Evolutionary conservation across 1,284 basidiomycete genomes (phyloP).

Genomic region (Malassezia furfur): DNA sequence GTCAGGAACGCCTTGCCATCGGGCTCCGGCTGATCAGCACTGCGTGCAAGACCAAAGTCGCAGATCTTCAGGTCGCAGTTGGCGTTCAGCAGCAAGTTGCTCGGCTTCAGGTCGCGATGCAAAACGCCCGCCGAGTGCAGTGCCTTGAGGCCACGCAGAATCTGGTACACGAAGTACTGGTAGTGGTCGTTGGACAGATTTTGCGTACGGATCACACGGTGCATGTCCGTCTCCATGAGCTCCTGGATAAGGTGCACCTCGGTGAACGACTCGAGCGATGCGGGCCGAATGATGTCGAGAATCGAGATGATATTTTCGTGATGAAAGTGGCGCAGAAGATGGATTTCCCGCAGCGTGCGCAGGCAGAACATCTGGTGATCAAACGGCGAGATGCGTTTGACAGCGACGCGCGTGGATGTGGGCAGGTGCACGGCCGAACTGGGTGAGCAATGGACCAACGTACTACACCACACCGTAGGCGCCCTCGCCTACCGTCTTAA

Average conservation of each 20-base stretch:
- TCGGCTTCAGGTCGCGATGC: constrained; percentile 45
- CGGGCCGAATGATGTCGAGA: constrained; percentile 38
- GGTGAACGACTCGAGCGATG: constrained; percentile 72
- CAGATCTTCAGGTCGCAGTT: constrained; percentile 47
- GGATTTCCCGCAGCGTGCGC: constrained; percentile 45
- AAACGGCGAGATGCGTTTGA: constrained; percentile 49
- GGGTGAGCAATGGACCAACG: constrained; percentile 8
- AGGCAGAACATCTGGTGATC: constrained; percentile 48
- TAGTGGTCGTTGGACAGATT: constrained; percentile 63
- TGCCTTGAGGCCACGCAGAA: constrained; percentile 46
- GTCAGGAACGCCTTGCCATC: constrained; percentile 47
- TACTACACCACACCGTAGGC: constrained; percentile 51
- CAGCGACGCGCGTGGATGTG: constrained; percentile 47
- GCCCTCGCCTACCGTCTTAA: constrained; percentile 51
- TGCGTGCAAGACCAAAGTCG: constrained; percentile 48
- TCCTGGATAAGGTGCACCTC: constrained; percentile 71
- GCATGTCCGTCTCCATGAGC: constrained; percentile 48
- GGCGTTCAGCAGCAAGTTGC: constrained; percentile 43
- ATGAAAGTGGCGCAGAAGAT: constrained; percentile 45
- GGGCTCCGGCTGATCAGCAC: constrained; percentile 40
- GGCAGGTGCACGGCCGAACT: constrained; percentile 48
- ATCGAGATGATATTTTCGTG: constrained; percentile 43
- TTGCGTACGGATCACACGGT: constrained; percentile 47
- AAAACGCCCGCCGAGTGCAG: constrained; percentile 46
- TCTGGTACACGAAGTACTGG: constrained; percentile 88